phyloP scores from a whole-genome alignment of 2,329 filamentous ascomycete species.

The Ceratocystiopsis sp. region DNA sequence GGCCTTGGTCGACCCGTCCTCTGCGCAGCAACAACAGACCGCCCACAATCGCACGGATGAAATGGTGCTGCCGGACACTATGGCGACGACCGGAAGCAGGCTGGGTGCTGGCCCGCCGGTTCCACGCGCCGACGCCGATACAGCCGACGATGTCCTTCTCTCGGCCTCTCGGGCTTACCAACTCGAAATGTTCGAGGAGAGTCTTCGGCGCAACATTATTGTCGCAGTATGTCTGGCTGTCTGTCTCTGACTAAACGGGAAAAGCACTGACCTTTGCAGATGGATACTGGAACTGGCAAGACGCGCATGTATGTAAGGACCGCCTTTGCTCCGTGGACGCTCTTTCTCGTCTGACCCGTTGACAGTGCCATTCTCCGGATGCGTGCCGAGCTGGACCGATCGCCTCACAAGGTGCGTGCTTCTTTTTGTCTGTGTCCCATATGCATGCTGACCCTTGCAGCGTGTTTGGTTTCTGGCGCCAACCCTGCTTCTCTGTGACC shows the following conservation, averaged over 20 bases:
- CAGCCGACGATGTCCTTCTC: background rate
- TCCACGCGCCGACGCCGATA: too few species aligned
- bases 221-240: slow-evolving; percentile 34
- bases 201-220: slow-evolving; percentile 52
- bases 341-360: background rate
- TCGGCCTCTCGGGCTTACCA: slow-evolving; percentile 41
- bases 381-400: slow-evolving; percentile 41
- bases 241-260: background rate
- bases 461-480: slow-evolving; percentile 59
- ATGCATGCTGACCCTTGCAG: slow-evolving; percentile 18
- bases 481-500: slow-evolving; percentile 47
- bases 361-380: slow-evolving; percentile 51
- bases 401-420: slow-evolving; percentile 34
- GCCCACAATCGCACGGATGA: too few species aligned
- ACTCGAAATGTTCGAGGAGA: slow-evolving; percentile 57
- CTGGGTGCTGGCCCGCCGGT: too few species aligned
- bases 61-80: too few species aligned
- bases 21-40: too few species aligned
- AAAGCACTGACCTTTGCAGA: slow-evolving; percentile 25
- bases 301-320: slow-evolving; percentile 47
- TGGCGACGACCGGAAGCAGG: too few species aligned
- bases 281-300: slow-evolving; percentile 69
- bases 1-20: too few species aligned
- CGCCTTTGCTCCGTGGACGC: background rate
- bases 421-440: background rate